Base-by-base conservation (phyloP, 371 early-diverging fungal species). In the Rhizopus arrhizus region DNA sequence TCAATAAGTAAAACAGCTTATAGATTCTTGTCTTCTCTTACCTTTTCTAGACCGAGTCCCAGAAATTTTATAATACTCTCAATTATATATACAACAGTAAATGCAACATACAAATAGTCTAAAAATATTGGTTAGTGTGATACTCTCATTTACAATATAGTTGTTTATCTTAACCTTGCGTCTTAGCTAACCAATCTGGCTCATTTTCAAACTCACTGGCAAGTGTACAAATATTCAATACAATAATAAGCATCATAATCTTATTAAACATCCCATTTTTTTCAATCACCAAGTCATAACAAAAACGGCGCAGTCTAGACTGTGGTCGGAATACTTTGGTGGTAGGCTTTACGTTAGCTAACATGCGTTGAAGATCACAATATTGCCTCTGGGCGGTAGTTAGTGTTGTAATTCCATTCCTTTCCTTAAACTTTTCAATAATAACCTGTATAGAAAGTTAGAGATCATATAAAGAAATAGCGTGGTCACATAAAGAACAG, bases 391-490 rank as follows among this genome's bases (percentile, higher is more conserved):
- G 85, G 6, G 72, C 69, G 1, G 80, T 70, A 2, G 85, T 85
- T 41, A 83, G 53, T 5, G 83, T 77, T 15, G 85, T 76, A 29
- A 85, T 83, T 0, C 85, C 85, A 38, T 73, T 73, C 65, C 85
- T 67, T 33, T 83, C 80, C 53, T 85, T 83, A 64, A 85, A 85
- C 13, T 83, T 80, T 67, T 85, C 85, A 53, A 85, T 75, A 48
- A 85, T 85, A 33, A 85, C 77, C 77, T 77, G 22, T 22, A 22
- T 22, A 22, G 38, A 28, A 56, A 43, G 5, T 43, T 0, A 6
- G n/a, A 43, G 5, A 43, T 5, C 8, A n/a, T 4, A 9, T 36
- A 0, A 9, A 36, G 11, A 47, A 3, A 36, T 28, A 15, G 38
- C n/a, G 12, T 4, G 45, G 34, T 32, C 13, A 11, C 3, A 34